Conservation (phyloP, 1,139 yeast species). For the Candida albicans region DNA sequence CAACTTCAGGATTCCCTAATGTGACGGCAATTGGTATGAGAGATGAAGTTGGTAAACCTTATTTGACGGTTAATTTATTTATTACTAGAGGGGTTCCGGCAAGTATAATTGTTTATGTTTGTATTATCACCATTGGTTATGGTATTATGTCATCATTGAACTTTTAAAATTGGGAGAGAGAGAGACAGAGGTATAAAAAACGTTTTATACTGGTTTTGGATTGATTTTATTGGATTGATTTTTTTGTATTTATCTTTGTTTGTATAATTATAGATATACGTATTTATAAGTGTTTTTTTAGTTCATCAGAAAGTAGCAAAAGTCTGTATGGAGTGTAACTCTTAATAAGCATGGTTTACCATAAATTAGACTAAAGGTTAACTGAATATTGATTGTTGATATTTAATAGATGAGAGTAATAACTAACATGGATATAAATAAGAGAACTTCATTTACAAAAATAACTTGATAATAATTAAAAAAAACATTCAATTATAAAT, state of each 20-base stretch:
- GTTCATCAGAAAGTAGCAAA: no score
- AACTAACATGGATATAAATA: no score
- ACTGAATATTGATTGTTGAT: no score
- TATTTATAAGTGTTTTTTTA: no score
- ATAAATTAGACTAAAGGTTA: no score
- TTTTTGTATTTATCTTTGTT: neutral
- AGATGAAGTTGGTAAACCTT: constrained; percentile 86
- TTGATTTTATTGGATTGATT: neutral
- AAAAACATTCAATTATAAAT: no score
- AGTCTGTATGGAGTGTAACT: no score
- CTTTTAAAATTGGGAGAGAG: constrained; percentile 25
- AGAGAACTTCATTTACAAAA: no score
- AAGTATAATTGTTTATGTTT: constrained; percentile 58
- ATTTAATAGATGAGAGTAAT: no score
- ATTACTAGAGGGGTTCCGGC: constrained; percentile 89
- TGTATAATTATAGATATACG: no score
- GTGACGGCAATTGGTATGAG: constrained; percentile 93
- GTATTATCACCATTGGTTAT: constrained; percentile 78
- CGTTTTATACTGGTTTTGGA: neutral
- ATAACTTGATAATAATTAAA: no score
- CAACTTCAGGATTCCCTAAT: constrained; percentile 95
- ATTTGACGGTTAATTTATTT: constrained; percentile 78
- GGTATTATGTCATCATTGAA: constrained; percentile 62
- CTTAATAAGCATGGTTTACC: no score
- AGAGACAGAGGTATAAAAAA: neutral